Conservation (phyloP, 2,329 filamentous ascomycete species). For the Trichoderma koningiopsis region DNA sequence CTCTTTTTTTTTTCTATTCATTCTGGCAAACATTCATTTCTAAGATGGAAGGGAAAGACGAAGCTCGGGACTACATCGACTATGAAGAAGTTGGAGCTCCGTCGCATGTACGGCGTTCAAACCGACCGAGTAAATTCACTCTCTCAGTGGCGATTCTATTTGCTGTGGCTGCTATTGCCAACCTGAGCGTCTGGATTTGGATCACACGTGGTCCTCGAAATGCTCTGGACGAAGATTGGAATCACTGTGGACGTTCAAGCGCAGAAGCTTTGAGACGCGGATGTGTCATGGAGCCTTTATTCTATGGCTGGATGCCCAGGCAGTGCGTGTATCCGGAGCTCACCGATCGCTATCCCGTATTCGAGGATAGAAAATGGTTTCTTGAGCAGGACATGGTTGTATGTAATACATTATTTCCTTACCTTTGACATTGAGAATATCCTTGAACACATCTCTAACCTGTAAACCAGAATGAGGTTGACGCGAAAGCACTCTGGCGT, state of each 20-base stretch:
- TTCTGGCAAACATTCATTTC: neutral
- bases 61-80: conserved; percentile 1
- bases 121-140: neutral
- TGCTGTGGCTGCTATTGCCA: neutral
- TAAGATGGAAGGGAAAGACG: neutral
- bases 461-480: neutral
- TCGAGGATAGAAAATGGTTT: neutral
- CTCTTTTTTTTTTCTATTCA: neutral
- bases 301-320: conserved; percentile 7
- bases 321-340: conserved; percentile 1
- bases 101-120: neutral
- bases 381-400: neutral
- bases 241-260: neutral
- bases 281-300: conserved; percentile 7
- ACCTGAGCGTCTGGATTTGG: neutral
- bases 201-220: neutral
- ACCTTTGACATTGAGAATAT: neutral
- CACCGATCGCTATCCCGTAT: neutral
- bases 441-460: neutral
- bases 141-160: neutral
- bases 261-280: neutral
- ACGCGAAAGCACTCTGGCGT: conserved; percentile 3
- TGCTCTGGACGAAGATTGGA: neutral
- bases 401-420: neutral
- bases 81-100: conserved; percentile 11